These are phyloP conservation scores for Heritiera fomes DNA, from an alignment of 345 rosid species.

Conservation along the genomic window DNA sequence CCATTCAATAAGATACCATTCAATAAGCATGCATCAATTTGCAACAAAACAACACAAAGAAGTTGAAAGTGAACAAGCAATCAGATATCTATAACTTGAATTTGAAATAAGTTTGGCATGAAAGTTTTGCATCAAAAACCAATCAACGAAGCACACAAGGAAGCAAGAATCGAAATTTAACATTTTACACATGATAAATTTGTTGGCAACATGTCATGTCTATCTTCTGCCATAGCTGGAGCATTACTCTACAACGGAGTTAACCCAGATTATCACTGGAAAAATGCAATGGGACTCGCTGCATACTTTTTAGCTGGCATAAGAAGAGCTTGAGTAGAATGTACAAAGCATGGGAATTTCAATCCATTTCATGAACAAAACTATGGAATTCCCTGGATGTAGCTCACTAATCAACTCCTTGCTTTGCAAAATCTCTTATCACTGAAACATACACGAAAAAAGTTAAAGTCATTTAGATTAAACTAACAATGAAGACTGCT, in stretches of 20 bases:
- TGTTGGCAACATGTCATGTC: not conserved
- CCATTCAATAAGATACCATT: too few species aligned
- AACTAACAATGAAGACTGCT: too few species aligned
- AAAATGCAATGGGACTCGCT: slow-evolving; percentile 2
- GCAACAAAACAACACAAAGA: not conserved
- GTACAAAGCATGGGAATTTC: slow-evolving; percentile 21
- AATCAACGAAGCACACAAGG: not conserved
- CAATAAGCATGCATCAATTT: not conserved
- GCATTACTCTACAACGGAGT: too few species aligned
- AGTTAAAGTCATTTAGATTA: not conserved
- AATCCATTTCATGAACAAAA: not conserved
- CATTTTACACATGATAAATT: not conserved
- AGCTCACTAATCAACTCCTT: slow-evolving; percentile 24
- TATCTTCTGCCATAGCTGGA: too few species aligned
- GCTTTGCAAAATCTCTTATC: slow-evolving; percentile 36
- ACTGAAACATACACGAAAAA: slow-evolving; percentile 32
- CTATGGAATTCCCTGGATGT: not conserved
- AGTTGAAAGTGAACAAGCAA: not conserved
- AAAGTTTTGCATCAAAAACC: slow-evolving; percentile 11
- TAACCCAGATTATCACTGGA: not conserved
- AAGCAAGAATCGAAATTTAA: not conserved
- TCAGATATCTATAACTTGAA: not conserved
- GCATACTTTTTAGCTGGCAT: slow-evolving; percentile 21
- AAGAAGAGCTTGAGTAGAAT: slow-evolving; percentile 23
- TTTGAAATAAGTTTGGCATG: not conserved